Evolutionary conservation across 2,329 filamentous ascomycete genomes (phyloP).

Genomic region (Fusarium scirpi): DNA sequence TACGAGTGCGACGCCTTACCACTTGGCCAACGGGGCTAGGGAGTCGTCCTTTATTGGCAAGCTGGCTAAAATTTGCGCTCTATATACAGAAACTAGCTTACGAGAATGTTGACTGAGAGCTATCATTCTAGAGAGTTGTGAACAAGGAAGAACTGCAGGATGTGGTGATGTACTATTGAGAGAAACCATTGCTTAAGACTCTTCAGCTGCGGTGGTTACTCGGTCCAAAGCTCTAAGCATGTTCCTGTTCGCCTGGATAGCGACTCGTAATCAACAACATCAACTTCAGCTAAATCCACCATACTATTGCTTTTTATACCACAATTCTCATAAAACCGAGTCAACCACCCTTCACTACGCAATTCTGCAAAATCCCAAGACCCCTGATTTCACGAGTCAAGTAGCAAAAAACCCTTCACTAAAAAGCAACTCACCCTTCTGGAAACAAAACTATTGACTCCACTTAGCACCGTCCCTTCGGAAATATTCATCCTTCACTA

Average conservation of each 20-base stretch:
- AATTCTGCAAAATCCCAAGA: not conserved
- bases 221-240: not conserved
- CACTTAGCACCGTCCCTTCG: not conserved
- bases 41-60: constrained; percentile 12
- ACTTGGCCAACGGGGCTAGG: constrained; percentile 41
- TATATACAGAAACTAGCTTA: not conserved
- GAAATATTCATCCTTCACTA: constrained; percentile 7
- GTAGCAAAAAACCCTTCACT: not conserved
- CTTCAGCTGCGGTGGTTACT: not conserved
- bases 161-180: not conserved
- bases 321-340: not conserved
- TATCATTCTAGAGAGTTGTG: not conserved
- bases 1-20: constrained; percentile 46
- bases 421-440: not conserved
- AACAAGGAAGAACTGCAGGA: not conserved
- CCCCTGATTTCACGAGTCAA: not conserved
- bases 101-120: not conserved
- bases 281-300: not conserved
- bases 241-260: not conserved
- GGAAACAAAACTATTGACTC: not conserved
- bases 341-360: not conserved
- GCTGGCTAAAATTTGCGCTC: not conserved
- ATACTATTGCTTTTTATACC: not conserved
- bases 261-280: not conserved
- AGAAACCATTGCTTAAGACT: not conserved